Conservation (phyloP, 1,284 basidiomycete species). For the Gastroboletus turbinatus region DNA sequence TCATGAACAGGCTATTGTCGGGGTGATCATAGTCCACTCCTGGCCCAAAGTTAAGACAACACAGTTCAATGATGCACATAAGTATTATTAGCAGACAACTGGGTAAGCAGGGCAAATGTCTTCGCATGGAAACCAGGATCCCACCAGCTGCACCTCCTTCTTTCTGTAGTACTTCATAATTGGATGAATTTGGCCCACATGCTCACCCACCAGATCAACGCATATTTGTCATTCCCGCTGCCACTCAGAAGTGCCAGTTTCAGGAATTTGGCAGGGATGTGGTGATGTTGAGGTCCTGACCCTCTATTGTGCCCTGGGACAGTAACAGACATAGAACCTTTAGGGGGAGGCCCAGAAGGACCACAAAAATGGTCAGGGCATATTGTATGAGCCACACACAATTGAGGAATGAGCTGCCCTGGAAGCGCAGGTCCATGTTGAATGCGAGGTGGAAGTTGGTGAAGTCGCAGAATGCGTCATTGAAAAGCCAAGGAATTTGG, state of each 20-base stretch:
- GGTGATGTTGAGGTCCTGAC: background rate
- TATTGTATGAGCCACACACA: background rate
- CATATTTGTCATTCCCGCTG: background rate
- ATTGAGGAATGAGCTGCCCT: background rate
- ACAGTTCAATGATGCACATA: too few species aligned
- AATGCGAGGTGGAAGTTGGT: background rate
- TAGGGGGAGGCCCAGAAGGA: background rate
- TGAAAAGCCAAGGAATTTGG: background rate
- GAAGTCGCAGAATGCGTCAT: background rate
- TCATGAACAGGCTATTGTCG: too few species aligned
- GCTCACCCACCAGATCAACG: too few species aligned
- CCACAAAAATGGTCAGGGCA: slow-evolving; percentile 1
- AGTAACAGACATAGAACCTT: background rate
- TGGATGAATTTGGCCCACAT: too few species aligned
- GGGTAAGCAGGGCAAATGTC: background rate
- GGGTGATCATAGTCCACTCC: too few species aligned
- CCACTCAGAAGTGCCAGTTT: background rate
- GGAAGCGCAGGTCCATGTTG: background rate
- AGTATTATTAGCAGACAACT: too few species aligned
- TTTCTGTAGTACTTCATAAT: too few species aligned
- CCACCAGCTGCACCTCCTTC: too few species aligned
- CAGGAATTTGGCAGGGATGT: background rate
- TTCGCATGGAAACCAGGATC: background rate
- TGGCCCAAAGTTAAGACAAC: too few species aligned
- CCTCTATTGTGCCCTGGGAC: background rate